Conservation (phyloP, 108 stramenopile genomes). For the Nitzschia sp. region DNA sequence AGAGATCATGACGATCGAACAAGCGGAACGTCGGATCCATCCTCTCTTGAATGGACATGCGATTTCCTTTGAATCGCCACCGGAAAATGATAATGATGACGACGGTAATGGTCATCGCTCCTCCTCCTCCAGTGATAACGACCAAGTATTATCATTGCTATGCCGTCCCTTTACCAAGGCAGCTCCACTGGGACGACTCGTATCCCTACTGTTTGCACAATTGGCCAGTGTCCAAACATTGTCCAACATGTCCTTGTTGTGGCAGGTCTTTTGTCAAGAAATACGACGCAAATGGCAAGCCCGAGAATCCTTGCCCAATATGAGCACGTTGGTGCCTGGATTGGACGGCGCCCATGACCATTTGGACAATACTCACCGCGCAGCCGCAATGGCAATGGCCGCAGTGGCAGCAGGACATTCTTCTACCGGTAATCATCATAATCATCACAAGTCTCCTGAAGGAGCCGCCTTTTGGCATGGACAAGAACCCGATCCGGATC, state of each 20-base stretch:
- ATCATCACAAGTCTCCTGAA: too few species aligned
- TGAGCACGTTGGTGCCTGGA: slow-evolving; percentile 66
- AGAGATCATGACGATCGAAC: slow-evolving; percentile 42
- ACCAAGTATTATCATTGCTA: slow-evolving; percentile 21
- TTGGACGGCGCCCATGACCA: slow-evolving; percentile 53
- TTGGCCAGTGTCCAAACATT: slow-evolving; percentile 73
- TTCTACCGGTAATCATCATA: slow-evolving; percentile 39
- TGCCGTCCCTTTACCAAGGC: slow-evolving; percentile 52
- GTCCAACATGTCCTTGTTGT: slow-evolving; percentile 73
- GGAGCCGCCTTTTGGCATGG: slow-evolving; percentile 46
- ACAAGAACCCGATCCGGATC: slow-evolving; percentile 71
- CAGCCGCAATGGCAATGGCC: too few species aligned
- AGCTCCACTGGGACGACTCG: slow-evolving; percentile 74
- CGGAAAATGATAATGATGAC: slow-evolving; percentile 43
- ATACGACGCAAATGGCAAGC: slow-evolving; percentile 71
- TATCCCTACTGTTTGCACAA: slow-evolving; percentile 84
- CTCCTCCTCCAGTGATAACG: slow-evolving; percentile 10
- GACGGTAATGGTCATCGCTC: too few species aligned
- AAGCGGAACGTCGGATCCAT: slow-evolving; percentile 46
- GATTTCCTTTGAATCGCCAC: slow-evolving; percentile 56
- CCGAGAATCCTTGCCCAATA: slow-evolving; percentile 75
- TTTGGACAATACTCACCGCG: slow-evolving; percentile 16
- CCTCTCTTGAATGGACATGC: slow-evolving; percentile 34
- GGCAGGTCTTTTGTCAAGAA: slow-evolving; percentile 73
- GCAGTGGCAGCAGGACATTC: slow-evolving; percentile 29